These are phyloP conservation scores for Blastomyces parvus DNA, from an alignment of 2,329 filamentous ascomycete genomes.

Conservation along the genomic window DNA sequence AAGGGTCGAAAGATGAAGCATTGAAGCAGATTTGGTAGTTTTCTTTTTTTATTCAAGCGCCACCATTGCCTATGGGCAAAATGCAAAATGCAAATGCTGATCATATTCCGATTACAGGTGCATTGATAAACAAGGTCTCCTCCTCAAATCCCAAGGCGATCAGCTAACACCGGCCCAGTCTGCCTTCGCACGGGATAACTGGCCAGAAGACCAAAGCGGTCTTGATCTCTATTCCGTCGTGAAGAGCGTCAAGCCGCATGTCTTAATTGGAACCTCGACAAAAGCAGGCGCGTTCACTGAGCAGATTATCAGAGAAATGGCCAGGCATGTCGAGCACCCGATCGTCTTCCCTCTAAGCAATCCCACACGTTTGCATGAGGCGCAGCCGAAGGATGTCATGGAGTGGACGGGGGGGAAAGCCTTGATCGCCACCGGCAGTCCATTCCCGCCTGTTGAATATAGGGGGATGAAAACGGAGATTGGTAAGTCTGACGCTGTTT, in stretches of 20 bases:
- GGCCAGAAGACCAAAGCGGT: constrained; percentile 36
- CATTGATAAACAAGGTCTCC: constrained; percentile 70
- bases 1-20: constrained; percentile 62
- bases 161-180: constrained; percentile 58
- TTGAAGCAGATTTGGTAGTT: constrained; percentile 65
- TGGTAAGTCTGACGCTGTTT: constrained; percentile 28
- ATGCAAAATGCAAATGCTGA: constrained; percentile 1
- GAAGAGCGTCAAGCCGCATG: constrained; percentile 63
- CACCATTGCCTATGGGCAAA: too few relatives aligned
- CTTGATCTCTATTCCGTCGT: constrained; percentile 57
- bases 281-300: constrained; percentile 66
- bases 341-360: constrained; percentile 76
- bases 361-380: constrained; percentile 75
- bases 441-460: constrained; percentile 63
- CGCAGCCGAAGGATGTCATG: constrained; percentile 64
- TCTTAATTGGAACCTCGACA: constrained; percentile 77
- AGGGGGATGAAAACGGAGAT: constrained; percentile 47
- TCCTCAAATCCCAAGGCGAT: constrained; percentile 54
- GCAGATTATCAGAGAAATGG: constrained; percentile 66
- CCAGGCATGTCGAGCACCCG: constrained; percentile 60
- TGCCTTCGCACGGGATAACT: constrained; percentile 54
- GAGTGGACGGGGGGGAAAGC: constrained; percentile 69
- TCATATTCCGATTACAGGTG: constrained; percentile 44
- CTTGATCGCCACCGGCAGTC: constrained; percentile 73
- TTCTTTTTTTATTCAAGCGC: neutral